Percentiles rank a stretch among this genome's conserved stretches.
These are phyloP conservation scores for Plantago lanceolata DNA, from an alignment of 305 asterid genomes.

Conservation along the genomic window DNA sequence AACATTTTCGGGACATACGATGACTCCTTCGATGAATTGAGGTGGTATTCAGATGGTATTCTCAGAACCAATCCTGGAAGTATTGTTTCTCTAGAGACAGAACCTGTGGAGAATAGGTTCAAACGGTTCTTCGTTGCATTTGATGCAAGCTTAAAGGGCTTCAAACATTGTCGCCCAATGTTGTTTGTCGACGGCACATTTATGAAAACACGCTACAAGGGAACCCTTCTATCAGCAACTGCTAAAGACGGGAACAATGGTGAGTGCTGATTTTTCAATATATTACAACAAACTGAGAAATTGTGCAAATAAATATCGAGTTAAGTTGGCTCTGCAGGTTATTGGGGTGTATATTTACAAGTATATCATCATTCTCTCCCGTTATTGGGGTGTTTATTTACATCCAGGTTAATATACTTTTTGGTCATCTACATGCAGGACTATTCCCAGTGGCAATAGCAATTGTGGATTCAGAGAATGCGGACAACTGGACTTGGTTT, in stretches of 20 bases:
- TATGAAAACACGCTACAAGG: neutral
- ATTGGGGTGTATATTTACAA: no score
- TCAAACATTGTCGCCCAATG: neutral
- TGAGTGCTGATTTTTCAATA: no score
- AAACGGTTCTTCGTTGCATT: neutral
- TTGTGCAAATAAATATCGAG: no score
- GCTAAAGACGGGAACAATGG: neutral
- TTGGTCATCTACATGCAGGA: no score
- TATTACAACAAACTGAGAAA: no score
- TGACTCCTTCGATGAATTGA: neutral
- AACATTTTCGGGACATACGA: neutral
- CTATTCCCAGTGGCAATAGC: neutral
- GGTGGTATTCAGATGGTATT: neutral
- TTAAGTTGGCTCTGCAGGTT: no score
- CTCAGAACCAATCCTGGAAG: neutral
- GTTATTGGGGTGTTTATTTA: no score
- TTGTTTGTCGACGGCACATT: neutral
- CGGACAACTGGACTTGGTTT: neutral
- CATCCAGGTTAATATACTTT: no score
- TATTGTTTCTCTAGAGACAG: neutral
- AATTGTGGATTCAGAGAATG: neutral
- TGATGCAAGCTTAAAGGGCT: neutral
- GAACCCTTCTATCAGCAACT: neutral
- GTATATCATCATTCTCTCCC: no score
- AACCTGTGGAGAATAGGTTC: neutral